Evolutionary conservation across 2,329 filamentous ascomycete species (phyloP).

Genomic region (Venturia pyrina): DNA sequence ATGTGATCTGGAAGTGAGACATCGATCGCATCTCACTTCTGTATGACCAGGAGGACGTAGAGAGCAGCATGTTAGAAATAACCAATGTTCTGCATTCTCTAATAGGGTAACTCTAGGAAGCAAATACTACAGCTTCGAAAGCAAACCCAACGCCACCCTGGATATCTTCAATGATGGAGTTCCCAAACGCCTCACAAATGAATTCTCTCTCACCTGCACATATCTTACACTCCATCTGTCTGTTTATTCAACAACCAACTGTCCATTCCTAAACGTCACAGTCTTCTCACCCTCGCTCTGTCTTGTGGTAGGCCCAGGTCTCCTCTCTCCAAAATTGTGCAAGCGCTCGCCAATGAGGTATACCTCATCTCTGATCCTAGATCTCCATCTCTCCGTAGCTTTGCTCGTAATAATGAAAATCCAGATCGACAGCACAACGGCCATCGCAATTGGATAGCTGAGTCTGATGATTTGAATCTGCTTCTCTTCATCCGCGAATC

Average conservation of each 20-base stretch:
- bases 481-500: conserved; percentile 34
- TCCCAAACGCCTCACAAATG: not conserved
- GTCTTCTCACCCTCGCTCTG: not conserved
- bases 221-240: not conserved
- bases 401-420: conserved; percentile 40
- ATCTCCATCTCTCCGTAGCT: conserved; percentile 65
- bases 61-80: no score
- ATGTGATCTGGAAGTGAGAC: no score
- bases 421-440: conserved; percentile 37
- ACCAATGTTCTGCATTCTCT: no score
- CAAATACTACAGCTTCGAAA: not conserved
- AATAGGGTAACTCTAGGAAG: not conserved
- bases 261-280: not conserved
- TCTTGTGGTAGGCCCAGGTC: not conserved
- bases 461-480: conserved; percentile 42
- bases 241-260: not conserved
- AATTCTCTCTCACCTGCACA: not conserved
- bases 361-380: conserved; percentile 81
- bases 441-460: conserved; percentile 59
- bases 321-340: conserved; percentile 77
- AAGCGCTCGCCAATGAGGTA: conserved; percentile 90
- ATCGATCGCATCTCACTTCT: no score
- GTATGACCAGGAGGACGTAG: no score
- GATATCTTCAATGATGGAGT: not conserved
- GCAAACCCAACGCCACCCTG: not conserved